Evolutionary conservation across 2,329 filamentous ascomycete species (phyloP), one percentile per base, ranked within the genome.

Genomic region (Dothideomycetes sp.): DNA sequence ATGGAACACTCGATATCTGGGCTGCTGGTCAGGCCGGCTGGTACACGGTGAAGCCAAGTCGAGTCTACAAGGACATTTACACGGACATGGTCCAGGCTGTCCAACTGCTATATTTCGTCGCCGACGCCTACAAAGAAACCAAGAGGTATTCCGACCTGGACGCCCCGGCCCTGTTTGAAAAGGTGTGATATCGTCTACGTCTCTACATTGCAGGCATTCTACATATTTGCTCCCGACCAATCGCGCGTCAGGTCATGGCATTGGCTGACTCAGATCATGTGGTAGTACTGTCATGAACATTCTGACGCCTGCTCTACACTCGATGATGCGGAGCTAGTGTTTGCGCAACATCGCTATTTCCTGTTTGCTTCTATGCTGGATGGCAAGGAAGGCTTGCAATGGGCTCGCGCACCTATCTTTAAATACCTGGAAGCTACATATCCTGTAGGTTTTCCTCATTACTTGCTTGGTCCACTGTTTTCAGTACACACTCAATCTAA

Each of bases 31-130:
- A 65, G 39, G 71, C 77, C 10, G 81, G 79, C 33, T 85, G 80
- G 79, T 84, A 76, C 53, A 73, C 79, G 51, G 69, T 86, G 31
- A 64, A 64, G 22, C 79, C 82, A 1, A 63, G 72, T n/a, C 52
- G 63, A 8, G 56, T 60, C 2, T 87, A 84, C 54, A 59, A 62
- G 37, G 49, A 59, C 4, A 73, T 75, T 19, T 79, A 73, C 56
- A 59, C 69, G 19, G 64, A 69, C 35, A 81, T 82, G 67, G 66
- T 71, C 37, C 69, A 81, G 53, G 79, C 75, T 2, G 72, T 82
- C 10, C 65, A 68, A 7, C 59, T 84, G 15, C 73, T 84, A 48
- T 83, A 82, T 54, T 70, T 68, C 38, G 55, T 83, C 3, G 62
- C 75, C 31, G 73, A 77, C 38, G 65, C 73, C 8, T 79, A 81